Evolutionary conservation across 2,329 filamentous ascomycete species (phyloP), one percentile per base, ranked within the genome.

Genomic region (Fusarium proliferatum): DNA sequence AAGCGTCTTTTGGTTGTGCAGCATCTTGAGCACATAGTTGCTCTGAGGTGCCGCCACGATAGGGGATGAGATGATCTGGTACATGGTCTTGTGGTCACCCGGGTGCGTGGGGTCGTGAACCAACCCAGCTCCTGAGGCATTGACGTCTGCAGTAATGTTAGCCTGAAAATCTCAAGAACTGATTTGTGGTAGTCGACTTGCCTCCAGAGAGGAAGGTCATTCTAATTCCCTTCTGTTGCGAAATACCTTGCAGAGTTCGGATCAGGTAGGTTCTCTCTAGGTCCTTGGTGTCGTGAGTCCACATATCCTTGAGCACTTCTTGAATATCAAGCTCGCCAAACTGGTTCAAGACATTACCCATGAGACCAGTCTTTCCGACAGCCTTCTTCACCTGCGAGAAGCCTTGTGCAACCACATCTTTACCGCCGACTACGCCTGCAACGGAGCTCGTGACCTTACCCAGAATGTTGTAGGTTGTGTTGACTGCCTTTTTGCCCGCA

Each of bases 241-340:
- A 88, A 77, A 99, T 98, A 33, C 95, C 94, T 84, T 99, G 96
- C 6, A 99, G 88, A 2, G 96, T 99, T 73, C 96, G 92, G 80
- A 99, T 97, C 70, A 99, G 87, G 81, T 99, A 99, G 11, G 96
- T 99, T 64, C 96, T 89, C 84, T 99, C 96, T 45, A 99, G 90
- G 78, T 99, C 96, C 88, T 98, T 99, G 59, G 93, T 95, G 58
- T 98, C 96, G 79, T 99, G 96, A 28, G 96, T 99, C 96, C 96
- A 99, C 87, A 97, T 92, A 81, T 99, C 96, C 80, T 96, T 92
- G 66, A 98, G 85, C 80, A 98, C 96, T 83, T 99, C 96, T 60
- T 96, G 91, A 57, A 98, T 90, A 79, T 98, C 96, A 69, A 99
- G 92, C 75, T 98, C 96, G 61, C 96, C 96, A 81, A 99, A 99